Base-by-base conservation (phyloP, 129 eudicot genomes). In the Artemisia annua region DNA sequence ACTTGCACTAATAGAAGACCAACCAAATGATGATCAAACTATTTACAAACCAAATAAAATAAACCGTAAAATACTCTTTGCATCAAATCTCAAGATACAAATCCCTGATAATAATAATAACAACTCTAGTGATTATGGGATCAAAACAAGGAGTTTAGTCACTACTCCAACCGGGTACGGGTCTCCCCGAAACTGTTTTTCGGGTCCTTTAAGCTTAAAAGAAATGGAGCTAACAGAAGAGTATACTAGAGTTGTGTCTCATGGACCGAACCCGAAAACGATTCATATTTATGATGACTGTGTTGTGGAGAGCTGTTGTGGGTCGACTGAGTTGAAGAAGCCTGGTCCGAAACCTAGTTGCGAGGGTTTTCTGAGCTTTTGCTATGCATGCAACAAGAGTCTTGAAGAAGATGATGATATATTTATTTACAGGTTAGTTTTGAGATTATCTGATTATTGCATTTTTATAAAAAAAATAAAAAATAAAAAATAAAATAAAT, bases 201-300 rank as follows among this genome's bases (percentile, higher is more conserved):
- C 75, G 10, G 80, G 89, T 48, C 59, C 65, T 48, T 71, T 86
- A 55, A 77, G 85, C 43, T 80, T 81, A 49, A 78, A 79, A 56
- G 94, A 90, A 71, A 87, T 90, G 91, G 97, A 90, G 85, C 85
- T 87, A 3, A 83, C 91, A 0, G 97, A 90, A 80, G 94, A 90
- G 63, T 90, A 90, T 76, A 87, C 97, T 19, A 76, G 97, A n/a
- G 97, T 90, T 30, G 82, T 90, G 12, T 77, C 87, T 4, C 80
- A 75, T 70, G 97, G 97, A 13, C 91, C 97, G 14, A 87, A 87
- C 74, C 97, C 97, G 69, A 87, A 61, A 46, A 87, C 94, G 10
- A 90, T 87, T 46, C 97, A 85, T 75, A 90, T 90, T 57, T 90
- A 85, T 48, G 94, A 90, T 75, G 87, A 90, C 61, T 90, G 94